Conservation (phyloP, 495 filamentous ascomycete species). For the Trichoderma erinaceum region DNA sequence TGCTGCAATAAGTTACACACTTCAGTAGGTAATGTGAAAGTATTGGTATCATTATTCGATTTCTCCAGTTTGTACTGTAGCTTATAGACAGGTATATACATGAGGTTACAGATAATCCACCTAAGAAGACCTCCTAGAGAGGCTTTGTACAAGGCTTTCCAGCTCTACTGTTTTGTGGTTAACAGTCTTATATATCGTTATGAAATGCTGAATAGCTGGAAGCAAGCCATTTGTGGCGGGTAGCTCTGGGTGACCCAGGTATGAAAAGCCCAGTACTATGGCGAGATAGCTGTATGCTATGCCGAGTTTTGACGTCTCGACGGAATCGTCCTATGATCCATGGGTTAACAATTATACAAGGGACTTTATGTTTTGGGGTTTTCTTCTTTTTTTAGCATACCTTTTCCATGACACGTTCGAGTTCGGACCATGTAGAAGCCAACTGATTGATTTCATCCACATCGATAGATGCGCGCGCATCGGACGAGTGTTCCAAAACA, state of each 20-base stretch:
- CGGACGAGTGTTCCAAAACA: conserved; percentile 67
- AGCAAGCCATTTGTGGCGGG: conserved; percentile 53
- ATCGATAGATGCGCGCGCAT: conserved; percentile 30
- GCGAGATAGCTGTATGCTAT: conserved; percentile 89
- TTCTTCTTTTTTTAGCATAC: conserved; percentile 20
- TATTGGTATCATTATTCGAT: neutral
- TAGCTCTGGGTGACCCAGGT: conserved; percentile 50
- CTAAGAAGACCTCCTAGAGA: conserved; percentile 24
- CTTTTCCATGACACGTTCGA: conserved; percentile 39
- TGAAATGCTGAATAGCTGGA: conserved; percentile 81
- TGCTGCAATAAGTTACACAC: neutral
- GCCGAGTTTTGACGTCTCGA: conserved; percentile 76
- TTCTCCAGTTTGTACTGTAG: neutral
- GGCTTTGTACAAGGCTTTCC: conserved; percentile 44
- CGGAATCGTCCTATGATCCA: conserved; percentile 65
- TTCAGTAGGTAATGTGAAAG: neutral
- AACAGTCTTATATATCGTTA: conserved; percentile 60
- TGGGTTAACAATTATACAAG: neutral
- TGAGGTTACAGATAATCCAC: neutral
- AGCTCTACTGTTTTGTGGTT: conserved; percentile 42
- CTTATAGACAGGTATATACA: neutral
- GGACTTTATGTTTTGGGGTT: neutral
- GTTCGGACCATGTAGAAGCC: conserved; percentile 32
- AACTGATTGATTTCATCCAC: conserved; percentile 29
- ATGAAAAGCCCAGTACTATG: conserved; percentile 75